Base-by-base conservation (phyloP, 192 early-diverging fungal genomes). In the Entomortierella parvispora region DNA sequence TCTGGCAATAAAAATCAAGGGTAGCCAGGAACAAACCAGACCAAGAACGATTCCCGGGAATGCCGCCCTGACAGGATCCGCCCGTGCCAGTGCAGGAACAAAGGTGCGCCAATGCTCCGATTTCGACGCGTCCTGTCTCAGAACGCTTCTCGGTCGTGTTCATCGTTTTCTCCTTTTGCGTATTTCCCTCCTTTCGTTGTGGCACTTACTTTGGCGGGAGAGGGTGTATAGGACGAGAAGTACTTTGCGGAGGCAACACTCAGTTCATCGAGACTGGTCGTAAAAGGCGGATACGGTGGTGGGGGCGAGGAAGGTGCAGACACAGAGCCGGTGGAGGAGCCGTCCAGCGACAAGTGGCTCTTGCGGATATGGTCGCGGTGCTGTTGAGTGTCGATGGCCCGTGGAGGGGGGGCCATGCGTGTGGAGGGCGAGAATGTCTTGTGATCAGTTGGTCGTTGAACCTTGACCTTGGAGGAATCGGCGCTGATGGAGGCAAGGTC, bases 191-290 rank as follows among this genome's bases (percentile, higher is more conserved):
- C 42, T 25, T 34, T 62, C 0, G 25, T 17, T 22, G 25, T 25
- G 22, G 17, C 22, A 51, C 69, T 54, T 64, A 72, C 70, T 47
- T 72, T 72, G 37, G 46, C 57, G 25, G 70, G 57, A 29, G 70
- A 72, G 17, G 62, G 23, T 15, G 62, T n/a, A 31, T 63, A 45
- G 18, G 45, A 55, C 8, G 69, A 64, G 42, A 65, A 42, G 57
- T 60, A 65, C 22, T 72, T 44, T n/a, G 31, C 23, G 17, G 50
- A 62, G 15, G 45, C 56, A 12, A 23, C 26, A 33, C 33, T 33
- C n/a, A 62, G 68, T 20, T 45, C 50, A 12, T 49, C 32, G 7
- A 57, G 53, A 37, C 34, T 53, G 42, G 25, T 44, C 31, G 40
- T 44, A 26, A 33, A 32, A 4, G 26, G 52, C 4, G 47, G 61